Evolutionary conservation across 1,139 yeast genomes (phyloP).

Genomic region (Candida buenavistaensis): DNA sequence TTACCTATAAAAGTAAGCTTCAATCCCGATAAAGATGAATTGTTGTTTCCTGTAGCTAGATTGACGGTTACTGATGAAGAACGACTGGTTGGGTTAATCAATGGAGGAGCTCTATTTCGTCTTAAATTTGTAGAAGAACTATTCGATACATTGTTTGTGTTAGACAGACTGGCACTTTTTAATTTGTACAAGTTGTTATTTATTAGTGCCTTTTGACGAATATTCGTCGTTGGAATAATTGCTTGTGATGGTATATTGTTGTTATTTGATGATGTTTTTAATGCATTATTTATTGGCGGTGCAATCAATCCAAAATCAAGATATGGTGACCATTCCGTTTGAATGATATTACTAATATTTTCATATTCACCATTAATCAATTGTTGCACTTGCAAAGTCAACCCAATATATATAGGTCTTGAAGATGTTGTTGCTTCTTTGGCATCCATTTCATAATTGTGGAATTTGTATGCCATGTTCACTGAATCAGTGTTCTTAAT

Average conservation of each 20-base stretch:
- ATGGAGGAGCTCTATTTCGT: conserved; percentile 11
- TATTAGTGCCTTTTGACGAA: conserved; percentile 21
- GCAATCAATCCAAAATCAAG: conserved; percentile 56
- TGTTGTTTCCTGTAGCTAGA: conserved; percentile 30
- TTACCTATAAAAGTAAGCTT: conserved; percentile 65
- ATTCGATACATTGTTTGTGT: conserved; percentile 6
- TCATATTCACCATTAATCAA: conserved; percentile 12
- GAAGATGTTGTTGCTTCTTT: conserved; percentile 22
- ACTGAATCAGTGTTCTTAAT: conserved; percentile 33
- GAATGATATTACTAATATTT: conserved; percentile 33
- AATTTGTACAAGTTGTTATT: conserved; percentile 20
- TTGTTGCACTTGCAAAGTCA: conserved; percentile 29
- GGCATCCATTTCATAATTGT: conserved; percentile 24
- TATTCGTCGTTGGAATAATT: conserved; percentile 9
- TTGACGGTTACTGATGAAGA: conserved; percentile 48
- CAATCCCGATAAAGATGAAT: conserved; percentile 49
- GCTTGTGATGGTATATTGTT: conserved; percentile 21
- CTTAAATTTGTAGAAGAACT: conserved; percentile 4
- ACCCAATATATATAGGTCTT: conserved; percentile 34
- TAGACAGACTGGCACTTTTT: conserved; percentile 15
- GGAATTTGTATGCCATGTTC: conserved; percentile 47
- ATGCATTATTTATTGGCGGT: conserved; percentile 44
- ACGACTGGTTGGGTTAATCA: conserved; percentile 22
- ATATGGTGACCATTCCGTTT: conserved; percentile 61
- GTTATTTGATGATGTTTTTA: conserved; percentile 29